Evolutionary conservation across 2,329 filamentous ascomycete genomes (phyloP).

Genomic region (Pestalotiopsis fici): DNA sequence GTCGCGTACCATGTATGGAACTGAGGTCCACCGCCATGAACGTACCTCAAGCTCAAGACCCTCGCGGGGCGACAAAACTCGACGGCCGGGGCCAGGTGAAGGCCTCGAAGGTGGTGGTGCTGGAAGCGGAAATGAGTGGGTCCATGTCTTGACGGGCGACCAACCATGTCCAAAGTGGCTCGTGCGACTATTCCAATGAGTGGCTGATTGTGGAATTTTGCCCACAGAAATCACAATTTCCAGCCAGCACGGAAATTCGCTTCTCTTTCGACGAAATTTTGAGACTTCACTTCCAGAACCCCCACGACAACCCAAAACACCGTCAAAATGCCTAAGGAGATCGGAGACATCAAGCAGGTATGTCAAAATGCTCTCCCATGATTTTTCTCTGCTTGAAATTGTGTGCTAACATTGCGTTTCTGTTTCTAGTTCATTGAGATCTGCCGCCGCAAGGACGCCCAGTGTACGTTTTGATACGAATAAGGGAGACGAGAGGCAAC

Average conservation of each 20-base stretch:
- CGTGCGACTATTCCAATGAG: background rate
- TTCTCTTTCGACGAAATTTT: conserved; percentile 1
- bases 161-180: background rate
- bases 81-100: too few species aligned
- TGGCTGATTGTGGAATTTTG: background rate
- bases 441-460: conserved; percentile 99
- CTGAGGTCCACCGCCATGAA: too few species aligned
- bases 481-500: background rate
- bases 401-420: conserved; percentile 29
- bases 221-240: conserved; percentile 6
- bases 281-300: background rate
- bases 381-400: background rate
- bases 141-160: background rate
- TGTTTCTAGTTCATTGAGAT: conserved; percentile 95
- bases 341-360: conserved; percentile 94
- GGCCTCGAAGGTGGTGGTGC: background rate
- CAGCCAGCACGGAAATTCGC: background rate
- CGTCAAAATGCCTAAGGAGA: conserved; percentile 95
- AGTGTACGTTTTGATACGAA: conserved; percentile 69
- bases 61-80: too few species aligned
- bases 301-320: conserved; percentile 25
- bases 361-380: conserved; percentile 20
- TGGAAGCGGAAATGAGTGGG: too few species aligned
- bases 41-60: too few species aligned
- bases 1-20: too few species aligned